These are phyloP conservation scores for Ascomycota sp. DNA, from an alignment of 2,329 filamentous ascomycete genomes.

Conservation along the genomic window DNA sequence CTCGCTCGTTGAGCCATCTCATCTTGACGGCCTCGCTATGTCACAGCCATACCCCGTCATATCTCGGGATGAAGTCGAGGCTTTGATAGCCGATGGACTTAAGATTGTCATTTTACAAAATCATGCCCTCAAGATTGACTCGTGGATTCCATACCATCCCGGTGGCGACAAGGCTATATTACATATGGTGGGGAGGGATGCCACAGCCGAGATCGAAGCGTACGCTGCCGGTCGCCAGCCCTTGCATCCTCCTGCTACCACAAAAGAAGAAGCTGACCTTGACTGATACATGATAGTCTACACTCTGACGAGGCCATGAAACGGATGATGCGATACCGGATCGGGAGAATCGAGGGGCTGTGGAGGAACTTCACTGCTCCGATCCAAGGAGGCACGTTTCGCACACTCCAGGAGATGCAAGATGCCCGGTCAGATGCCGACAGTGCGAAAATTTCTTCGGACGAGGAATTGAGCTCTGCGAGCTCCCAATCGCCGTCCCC, in stretches of 20 bases:
- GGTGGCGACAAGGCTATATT: slow-evolving; percentile 78
- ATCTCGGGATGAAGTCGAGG: slow-evolving; percentile 30
- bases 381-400: slow-evolving; percentile 72
- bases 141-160: slow-evolving; percentile 77
- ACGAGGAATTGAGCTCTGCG: slow-evolving; percentile 21
- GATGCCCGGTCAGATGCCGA: slow-evolving; percentile 8
- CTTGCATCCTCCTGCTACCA: slow-evolving; percentile 7
- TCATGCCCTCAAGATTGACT: slow-evolving; percentile 68
- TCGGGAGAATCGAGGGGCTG: slow-evolving; percentile 58
- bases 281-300: slow-evolving; percentile 46
- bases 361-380: slow-evolving; percentile 85
- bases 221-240: slow-evolving; percentile 21
- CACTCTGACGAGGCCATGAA: slow-evolving; percentile 61
- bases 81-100: slow-evolving; percentile 61
- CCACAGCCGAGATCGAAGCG: slow-evolving; percentile 85
- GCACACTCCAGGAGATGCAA: slow-evolving; percentile 19
- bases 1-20: too few relatives aligned
- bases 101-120: slow-evolving; percentile 65
- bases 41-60: too few relatives aligned
- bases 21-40: too few relatives aligned
- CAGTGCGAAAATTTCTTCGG: slow-evolving; percentile 4
- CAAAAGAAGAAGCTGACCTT: too few relatives aligned
- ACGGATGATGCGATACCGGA: slow-evolving; percentile 63
- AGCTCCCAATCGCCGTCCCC: slow-evolving; percentile 32
- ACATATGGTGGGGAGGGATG: slow-evolving; percentile 88